These are phyloP conservation scores for Geranium incanum DNA, from an alignment of 441 rosid genomes.

Conservation along the genomic window DNA sequence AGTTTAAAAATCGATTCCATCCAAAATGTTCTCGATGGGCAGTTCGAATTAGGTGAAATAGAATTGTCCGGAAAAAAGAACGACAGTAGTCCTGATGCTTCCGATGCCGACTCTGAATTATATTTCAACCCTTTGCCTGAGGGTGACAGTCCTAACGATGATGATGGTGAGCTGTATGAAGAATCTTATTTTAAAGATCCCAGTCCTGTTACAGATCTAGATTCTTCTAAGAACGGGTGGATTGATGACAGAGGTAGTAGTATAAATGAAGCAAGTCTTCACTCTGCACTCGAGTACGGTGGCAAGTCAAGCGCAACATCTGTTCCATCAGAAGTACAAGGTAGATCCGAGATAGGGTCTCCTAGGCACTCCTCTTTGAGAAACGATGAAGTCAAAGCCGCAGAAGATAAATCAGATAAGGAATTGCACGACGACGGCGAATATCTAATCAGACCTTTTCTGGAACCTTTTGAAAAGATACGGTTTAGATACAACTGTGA, in stretches of 20 bases:
- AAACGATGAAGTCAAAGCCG: constrained; percentile 51
- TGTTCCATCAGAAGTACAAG: constrained; percentile 62
- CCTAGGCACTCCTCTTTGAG: constrained; percentile 66
- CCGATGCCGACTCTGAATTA: constrained; percentile 57
- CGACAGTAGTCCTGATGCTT: constrained; percentile 49
- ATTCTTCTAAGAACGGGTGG: constrained; percentile 66
- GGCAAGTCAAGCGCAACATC: constrained; percentile 75
- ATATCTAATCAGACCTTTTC: constrained; percentile 92
- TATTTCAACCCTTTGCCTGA: constrained; percentile 52
- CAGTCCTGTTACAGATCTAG: constrained; percentile 39
- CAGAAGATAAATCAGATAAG: constrained; percentile 77
- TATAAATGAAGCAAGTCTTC: constrained; percentile 84
- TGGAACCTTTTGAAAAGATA: constrained; percentile 94
- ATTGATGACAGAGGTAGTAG: constrained; percentile 81
- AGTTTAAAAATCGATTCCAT: constrained; percentile 76
- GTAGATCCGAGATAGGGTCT: constrained; percentile 80
- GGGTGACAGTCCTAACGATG: constrained; percentile 29
- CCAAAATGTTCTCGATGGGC: constrained; percentile 75
- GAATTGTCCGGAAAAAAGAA: constrained; percentile 50
- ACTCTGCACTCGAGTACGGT: constrained; percentile 93
- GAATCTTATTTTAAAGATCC: constrained; percentile 47
- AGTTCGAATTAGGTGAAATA: constrained; percentile 63
- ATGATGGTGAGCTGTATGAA: constrained; percentile 49
- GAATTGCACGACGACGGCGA: constrained; percentile 95
- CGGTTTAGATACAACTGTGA: constrained; percentile 91